Evolutionary conservation across 2,329 filamentous ascomycete genomes (phyloP).

Genomic region (Penicillium brevicompactum): DNA sequence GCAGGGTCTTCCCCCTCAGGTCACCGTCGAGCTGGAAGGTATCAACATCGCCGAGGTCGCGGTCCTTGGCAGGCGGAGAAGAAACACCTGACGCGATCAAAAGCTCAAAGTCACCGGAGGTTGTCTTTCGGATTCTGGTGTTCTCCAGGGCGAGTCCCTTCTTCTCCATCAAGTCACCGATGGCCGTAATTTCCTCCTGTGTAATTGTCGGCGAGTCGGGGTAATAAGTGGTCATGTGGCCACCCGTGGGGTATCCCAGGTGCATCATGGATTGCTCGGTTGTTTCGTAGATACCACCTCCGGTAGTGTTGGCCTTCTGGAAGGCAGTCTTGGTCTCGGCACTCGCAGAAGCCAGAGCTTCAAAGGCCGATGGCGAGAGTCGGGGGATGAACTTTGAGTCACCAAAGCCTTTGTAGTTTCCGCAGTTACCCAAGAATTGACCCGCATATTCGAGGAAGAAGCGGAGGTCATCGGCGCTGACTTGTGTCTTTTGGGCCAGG

Average conservation of each 20-base stretch:
- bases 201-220: slow-evolving; percentile 74
- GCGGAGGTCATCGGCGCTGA: slow-evolving; percentile 65
- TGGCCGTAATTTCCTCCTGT: slow-evolving; percentile 70
- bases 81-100: slow-evolving; percentile 71
- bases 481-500: slow-evolving; percentile 64
- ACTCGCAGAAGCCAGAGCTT: slow-evolving; percentile 62
- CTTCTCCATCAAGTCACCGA: slow-evolving; percentile 72
- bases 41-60: slow-evolving; percentile 69
- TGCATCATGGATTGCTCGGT: slow-evolving; percentile 68
- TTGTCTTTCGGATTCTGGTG: slow-evolving; percentile 70
- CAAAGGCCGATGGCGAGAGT: slow-evolving; percentile 64
- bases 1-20: slow-evolving; percentile 68
- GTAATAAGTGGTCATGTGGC: slow-evolving; percentile 81
- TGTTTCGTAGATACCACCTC: slow-evolving; percentile 71
- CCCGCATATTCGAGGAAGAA: slow-evolving; percentile 75
- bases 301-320: slow-evolving; percentile 59
- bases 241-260: slow-evolving; percentile 72
- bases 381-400: slow-evolving; percentile 82
- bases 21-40: slow-evolving; percentile 63
- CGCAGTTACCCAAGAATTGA: slow-evolving; percentile 77
- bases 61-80: slow-evolving; percentile 61
- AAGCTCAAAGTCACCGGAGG: slow-evolving; percentile 67
- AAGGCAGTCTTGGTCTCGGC: slow-evolving; percentile 66
- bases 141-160: slow-evolving; percentile 74
- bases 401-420: slow-evolving; percentile 87